Evolutionary conservation across 2,329 filamentous ascomycete species (phyloP), one percentile per base, ranked within the genome.

Genomic region (Coniochaeta sp.): DNA sequence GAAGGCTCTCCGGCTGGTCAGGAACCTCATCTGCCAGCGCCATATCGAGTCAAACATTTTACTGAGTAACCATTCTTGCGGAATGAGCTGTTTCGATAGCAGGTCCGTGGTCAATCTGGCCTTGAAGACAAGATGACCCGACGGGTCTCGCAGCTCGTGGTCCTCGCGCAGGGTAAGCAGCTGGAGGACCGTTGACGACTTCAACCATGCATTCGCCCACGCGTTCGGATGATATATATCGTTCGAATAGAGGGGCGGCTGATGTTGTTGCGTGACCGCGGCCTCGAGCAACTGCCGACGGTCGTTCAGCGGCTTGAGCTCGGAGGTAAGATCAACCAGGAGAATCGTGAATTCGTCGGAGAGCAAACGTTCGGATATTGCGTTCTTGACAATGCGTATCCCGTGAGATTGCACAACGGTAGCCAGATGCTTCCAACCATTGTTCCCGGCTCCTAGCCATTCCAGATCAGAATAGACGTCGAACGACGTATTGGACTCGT

Each of bases 401-500:
- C 71, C 74, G 53, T 81, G 75, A 14, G 74, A 69, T 40, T 75
- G 68, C 13, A 75, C 71, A 10, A 78, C 65, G 3, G 61, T 58
- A 47, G 70, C 67, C 1, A 81, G 65, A 53, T 73, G 69, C 51
- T 61, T 70, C 73, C 76, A 79, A 13, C 76, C 76, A 2, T 63
- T 28, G 12, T 8, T 63, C 1, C 60, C 58, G 18, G 67, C 62
- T 7, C 74, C 73, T 3, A 77, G 58, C 2, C 63, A 56, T 56
- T 80, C 76, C 14, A 81, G 57, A 14, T 78, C 71, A 42, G 71
- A 66, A 55, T 80, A 81, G 20, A 78, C 66, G 4, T 73, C 67
- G 13, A 68, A 65, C 0, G 74, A 72, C 5, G 72, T 65, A 40
- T 72, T 61, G 16, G 69, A 63, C 6, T 60, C 61, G n/a, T 68